Evolutionary conservation across 805 yeast genomes (phyloP), one percentile per base, ranked within the genome.

Genomic region (Lachancea lanzarotensis): DNA sequence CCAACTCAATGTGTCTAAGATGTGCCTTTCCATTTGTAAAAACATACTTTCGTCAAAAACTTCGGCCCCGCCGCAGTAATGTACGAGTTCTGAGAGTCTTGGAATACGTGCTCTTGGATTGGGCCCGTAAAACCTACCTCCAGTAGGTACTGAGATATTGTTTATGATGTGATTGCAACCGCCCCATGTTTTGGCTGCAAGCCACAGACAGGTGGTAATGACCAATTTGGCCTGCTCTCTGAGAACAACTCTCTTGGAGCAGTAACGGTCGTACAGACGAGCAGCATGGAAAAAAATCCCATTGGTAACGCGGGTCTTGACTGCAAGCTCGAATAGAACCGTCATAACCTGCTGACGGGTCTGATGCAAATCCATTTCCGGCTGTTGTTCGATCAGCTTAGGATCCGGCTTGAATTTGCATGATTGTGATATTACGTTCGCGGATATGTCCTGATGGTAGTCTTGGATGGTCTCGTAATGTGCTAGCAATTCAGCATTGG

Each of bases 121-220:
- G 32, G 87, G 85, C 10, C 85, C 85, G 43, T 68, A 62, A 59
- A 72, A 79, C 52, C 82, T 69, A 9, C 84, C 84, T 34, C 85
- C 85, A 13, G 73, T 63, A 42, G 76, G 75, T 20, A 72, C 63
- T 7, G 67, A 63, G 2, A 69, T 60, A 46, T 72, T 68, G 58
- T 78, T 78, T 43, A 78, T 74, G 52, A 79, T 77, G 63, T 81
- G 87, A 52, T 78, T 79, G 62, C 82, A 81, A 32, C 87, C 87
- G 40, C 87, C 87, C 56, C 76, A 77, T n/a, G 81, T 73, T 63
- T 91, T 91, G 20, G 96, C 82, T 2, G 96, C 87, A 27, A 91
- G 75, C 97, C 98, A 91, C 30, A 91, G 69, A 49, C 96, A 87
- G 3, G 96, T 87, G 49, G 95, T 84, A 27, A 95, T 88, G 10